Evolutionary conservation across 208 protist genomes (phyloP).

Genomic region (Trypanosoma rangeli): DNA sequence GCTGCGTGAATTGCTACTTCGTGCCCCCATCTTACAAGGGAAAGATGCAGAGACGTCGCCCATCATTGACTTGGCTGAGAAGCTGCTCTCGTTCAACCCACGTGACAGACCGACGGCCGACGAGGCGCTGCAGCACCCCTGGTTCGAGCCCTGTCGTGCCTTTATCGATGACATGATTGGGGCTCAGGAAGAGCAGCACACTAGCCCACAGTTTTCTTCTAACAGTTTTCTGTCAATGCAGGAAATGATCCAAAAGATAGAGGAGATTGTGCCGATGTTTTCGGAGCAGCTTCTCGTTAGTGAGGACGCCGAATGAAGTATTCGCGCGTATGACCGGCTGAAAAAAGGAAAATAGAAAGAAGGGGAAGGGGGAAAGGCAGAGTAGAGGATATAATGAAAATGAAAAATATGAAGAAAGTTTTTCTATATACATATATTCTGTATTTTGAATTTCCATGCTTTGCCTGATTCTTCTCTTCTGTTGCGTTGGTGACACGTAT

Average conservation of each 20-base stretch:
- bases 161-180: slow-evolving; percentile 83
- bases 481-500: neutral
- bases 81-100: slow-evolving; percentile 85
- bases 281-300: slow-evolving; percentile 69
- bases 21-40: slow-evolving; percentile 60
- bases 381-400: too few species aligned
- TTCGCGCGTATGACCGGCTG: neutral
- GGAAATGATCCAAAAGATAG: slow-evolving; percentile 65
- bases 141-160: slow-evolving; percentile 76
- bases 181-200: slow-evolving; percentile 55
- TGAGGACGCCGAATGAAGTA: slow-evolving; percentile 36
- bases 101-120: slow-evolving; percentile 73
- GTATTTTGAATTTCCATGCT: neutral
- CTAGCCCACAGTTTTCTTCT: slow-evolving; percentile 51
- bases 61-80: slow-evolving; percentile 69
- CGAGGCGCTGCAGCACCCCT: slow-evolving; percentile 75
- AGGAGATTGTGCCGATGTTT: slow-evolving; percentile 83
- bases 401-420: too few species aligned
- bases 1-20: slow-evolving; percentile 48
- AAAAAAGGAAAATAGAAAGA: slow-evolving; percentile 1
- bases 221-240: slow-evolving; percentile 48
- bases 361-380: neutral
- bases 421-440: too few species aligned
- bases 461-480: too few species aligned
- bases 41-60: slow-evolving; percentile 22